These are phyloP conservation scores for Prunus salicina DNA, from an alignment of 306 rosid species.

Conservation along the genomic window DNA sequence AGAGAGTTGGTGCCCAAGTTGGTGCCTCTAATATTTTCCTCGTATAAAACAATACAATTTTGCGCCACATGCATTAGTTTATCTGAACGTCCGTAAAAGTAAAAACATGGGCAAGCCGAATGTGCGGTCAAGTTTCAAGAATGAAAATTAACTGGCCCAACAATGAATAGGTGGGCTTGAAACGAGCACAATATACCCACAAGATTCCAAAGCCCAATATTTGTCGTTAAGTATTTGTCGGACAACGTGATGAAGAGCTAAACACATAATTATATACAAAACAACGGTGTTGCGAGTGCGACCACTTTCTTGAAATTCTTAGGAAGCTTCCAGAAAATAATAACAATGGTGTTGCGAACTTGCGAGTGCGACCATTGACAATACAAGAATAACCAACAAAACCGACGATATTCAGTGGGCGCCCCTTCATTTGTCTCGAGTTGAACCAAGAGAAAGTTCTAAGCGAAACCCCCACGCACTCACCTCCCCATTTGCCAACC, in stretches of 20 bases:
- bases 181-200: neutral
- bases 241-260: neutral
- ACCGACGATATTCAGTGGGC: constrained; percentile 22
- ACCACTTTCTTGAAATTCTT: neutral
- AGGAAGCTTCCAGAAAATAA: constrained; percentile 10
- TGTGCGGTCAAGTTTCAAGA: neutral
- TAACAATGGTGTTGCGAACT: neutral
- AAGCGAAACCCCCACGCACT: too few species aligned
- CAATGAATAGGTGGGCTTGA: neutral
- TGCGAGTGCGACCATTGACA: neutral
- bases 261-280: too few species aligned
- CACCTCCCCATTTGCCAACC: too few species aligned
- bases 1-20: too few species aligned
- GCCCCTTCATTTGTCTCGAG: neutral
- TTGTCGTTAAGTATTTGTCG: neutral
- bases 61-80: too few species aligned
- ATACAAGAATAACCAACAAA: neutral
- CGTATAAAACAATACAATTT: too few species aligned
- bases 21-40: too few species aligned
- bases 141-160: neutral
- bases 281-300: too few species aligned
- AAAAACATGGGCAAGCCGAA: too few species aligned
- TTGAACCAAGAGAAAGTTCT: too few species aligned
- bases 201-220: neutral
- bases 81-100: too few species aligned